phyloP scores from a whole-genome alignment of 2,329 filamentous ascomycete species.

The Neopestalotiopsis sp. region DNA sequence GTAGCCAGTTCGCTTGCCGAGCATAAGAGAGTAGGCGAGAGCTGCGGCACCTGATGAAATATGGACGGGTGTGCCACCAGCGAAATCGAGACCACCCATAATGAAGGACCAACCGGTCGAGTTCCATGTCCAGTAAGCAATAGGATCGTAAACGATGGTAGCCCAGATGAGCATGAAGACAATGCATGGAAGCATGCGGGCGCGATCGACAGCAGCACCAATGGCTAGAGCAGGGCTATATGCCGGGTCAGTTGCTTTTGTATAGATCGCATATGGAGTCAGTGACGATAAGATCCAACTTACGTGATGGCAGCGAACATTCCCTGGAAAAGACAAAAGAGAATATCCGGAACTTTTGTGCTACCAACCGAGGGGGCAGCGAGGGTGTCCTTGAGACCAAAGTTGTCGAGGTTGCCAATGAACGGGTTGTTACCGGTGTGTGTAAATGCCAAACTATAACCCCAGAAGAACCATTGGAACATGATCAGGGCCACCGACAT shows the following conservation, averaged over 20 bases:
- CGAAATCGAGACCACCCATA: slow-evolving; percentile 75
- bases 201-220: slow-evolving; percentile 66
- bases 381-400: slow-evolving; percentile 80
- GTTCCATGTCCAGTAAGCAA: slow-evolving; percentile 83
- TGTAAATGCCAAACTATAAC: slow-evolving; percentile 85
- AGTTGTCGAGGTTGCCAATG: slow-evolving; percentile 81
- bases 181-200: slow-evolving; percentile 64
- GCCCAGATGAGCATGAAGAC: slow-evolving; percentile 75
- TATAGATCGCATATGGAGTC: not conserved
- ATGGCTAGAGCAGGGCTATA: slow-evolving; percentile 61
- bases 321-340: slow-evolving; percentile 87
- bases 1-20: slow-evolving; percentile 72
- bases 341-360: slow-evolving; percentile 74
- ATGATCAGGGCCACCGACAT: slow-evolving; percentile 80
- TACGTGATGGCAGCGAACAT: slow-evolving; percentile 92
- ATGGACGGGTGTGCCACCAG: slow-evolving; percentile 77
- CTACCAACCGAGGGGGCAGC: slow-evolving; percentile 78
- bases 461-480: slow-evolving; percentile 98
- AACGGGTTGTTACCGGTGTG: slow-evolving; percentile 74
- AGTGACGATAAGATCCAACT: slow-evolving; percentile 39
- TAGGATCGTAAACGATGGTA: slow-evolving; percentile 74
- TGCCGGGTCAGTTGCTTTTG: slow-evolving; percentile 5
- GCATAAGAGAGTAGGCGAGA: slow-evolving; percentile 75
- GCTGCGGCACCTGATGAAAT: slow-evolving; percentile 75
- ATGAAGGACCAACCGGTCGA: slow-evolving; percentile 73